These are phyloP conservation scores for Cystoisospora suis DNA, from an alignment of 169 alveolate species.

Conservation along the genomic window DNA sequence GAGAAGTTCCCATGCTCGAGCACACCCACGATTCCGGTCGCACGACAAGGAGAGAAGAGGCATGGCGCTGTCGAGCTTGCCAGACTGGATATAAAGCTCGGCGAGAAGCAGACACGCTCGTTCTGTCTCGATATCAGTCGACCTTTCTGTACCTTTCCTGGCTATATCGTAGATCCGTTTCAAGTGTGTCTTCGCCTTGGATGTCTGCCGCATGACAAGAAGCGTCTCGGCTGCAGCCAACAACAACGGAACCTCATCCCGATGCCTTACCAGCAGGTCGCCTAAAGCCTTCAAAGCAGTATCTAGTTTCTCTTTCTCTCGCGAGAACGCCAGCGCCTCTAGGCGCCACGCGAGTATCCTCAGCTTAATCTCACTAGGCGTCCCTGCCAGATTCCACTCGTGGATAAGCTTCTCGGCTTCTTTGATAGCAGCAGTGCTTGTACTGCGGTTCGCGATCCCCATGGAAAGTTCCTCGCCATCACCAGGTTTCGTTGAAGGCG, in stretches of 20 bases:
- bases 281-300: not conserved
- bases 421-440: not conserved
- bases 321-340: not conserved
- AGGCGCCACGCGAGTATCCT: not conserved
- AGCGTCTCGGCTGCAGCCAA: constrained; percentile 6
- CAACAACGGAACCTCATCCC: not conserved
- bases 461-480: too few species aligned
- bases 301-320: not conserved
- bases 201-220: not conserved
- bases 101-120: not conserved
- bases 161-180: not conserved
- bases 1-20: constrained; percentile 28
- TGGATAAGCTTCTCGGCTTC: constrained; percentile 19
- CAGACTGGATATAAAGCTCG: not conserved
- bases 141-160: not conserved
- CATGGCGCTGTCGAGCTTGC: not conserved
- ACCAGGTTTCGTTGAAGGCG: too few species aligned
- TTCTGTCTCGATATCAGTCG: not conserved
- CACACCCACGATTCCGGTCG: not conserved
- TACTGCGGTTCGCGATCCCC: too few species aligned
- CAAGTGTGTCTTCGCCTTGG: constrained; percentile 5
- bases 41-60: not conserved
- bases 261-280: not conserved
- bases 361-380: not conserved
- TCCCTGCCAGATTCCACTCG: not conserved